Evolutionary conservation across 345 rosid species (phyloP).

Genomic region (Gossypium turneri): DNA sequence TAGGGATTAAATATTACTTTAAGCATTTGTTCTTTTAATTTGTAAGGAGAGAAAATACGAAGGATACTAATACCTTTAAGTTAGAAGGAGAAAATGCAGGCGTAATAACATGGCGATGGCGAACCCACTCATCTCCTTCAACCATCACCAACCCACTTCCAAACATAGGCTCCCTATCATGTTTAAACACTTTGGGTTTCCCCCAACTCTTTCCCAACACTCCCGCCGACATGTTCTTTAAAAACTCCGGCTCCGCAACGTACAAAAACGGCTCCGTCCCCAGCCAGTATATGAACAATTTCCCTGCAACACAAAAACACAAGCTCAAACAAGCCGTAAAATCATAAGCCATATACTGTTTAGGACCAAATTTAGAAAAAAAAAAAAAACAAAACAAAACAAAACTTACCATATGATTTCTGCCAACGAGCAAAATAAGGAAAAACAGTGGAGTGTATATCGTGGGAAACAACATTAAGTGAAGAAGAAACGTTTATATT

Average conservation of each 20-base stretch:
- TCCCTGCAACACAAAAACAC: slow-evolving; percentile 45
- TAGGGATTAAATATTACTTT: no score
- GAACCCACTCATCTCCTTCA: slow-evolving; percentile 91
- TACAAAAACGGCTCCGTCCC: slow-evolving; percentile 92
- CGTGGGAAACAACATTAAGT: slow-evolving; percentile 41
- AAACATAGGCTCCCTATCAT: slow-evolving; percentile 88
- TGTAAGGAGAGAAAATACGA: slow-evolving; percentile 1
- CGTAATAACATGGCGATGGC: slow-evolving; percentile 79
- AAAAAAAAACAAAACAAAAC: neutral
- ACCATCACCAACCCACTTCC: slow-evolving; percentile 83
- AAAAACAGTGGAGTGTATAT: slow-evolving; percentile 72
- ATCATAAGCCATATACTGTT: neutral
- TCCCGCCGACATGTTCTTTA: slow-evolving; percentile 66
- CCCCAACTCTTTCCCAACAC: slow-evolving; percentile 96
- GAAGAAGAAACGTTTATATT: slow-evolving; percentile 17
- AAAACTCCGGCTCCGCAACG: slow-evolving; percentile 85
- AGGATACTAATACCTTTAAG: slow-evolving; percentile 40
- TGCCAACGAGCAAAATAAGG: slow-evolving; percentile 88
- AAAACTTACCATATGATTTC: slow-evolving; percentile 51
- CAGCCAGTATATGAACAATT: slow-evolving; percentile 86
- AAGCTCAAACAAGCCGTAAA: neutral
- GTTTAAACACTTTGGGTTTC: slow-evolving; percentile 73
- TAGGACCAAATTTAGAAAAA: neutral
- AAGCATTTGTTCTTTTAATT: neutral
- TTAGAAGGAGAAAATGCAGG: slow-evolving; percentile 79